Evolutionary conservation across 805 yeast genomes (phyloP).

Genomic region (Candida gorgasii): DNA sequence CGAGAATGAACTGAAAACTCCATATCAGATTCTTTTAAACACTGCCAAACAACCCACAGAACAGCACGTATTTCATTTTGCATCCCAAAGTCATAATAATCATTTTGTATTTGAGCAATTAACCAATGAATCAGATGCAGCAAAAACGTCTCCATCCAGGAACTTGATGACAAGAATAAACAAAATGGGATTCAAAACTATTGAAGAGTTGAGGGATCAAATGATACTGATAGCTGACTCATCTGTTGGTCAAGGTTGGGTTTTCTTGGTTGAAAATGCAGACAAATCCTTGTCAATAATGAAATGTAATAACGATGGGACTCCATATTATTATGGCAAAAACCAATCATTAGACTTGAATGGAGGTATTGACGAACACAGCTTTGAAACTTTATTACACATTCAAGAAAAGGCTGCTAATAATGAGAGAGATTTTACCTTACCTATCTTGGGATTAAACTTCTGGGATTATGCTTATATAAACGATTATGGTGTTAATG

Average conservation of each 20-base stretch:
- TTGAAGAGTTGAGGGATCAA: constrained; percentile 53
- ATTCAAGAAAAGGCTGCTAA: constrained; percentile 42
- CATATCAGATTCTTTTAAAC: constrained; percentile 67
- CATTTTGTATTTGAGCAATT: constrained; percentile 81
- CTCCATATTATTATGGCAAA: constrained; percentile 70
- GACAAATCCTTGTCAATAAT: constrained; percentile 57
- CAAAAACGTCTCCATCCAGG: constrained; percentile 37
- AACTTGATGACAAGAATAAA: constrained; percentile 38
- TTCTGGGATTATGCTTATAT: constrained; percentile 91
- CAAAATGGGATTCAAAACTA: constrained; percentile 31
- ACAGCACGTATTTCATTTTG: constrained; percentile 77
- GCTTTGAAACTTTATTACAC: constrained; percentile 46
- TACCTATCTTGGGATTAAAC: constrained; percentile 77
- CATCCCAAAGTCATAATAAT: constrained; percentile 90
- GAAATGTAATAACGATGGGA: constrained; percentile 69
- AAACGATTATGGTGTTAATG: constrained; percentile 78
- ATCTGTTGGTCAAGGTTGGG: constrained; percentile 71
- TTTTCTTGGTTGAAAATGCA: constrained; percentile 66
- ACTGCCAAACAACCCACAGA: constrained; percentile 67
- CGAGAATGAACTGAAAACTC: constrained; percentile 70
- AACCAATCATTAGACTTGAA: constrained; percentile 77
- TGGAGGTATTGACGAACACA: constrained; percentile 61
- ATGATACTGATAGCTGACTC: constrained; percentile 53
- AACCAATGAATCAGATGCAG: constrained; percentile 31
- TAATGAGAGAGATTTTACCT: constrained; percentile 56